Evolutionary conservation across 139 green algal species (phyloP).

Genomic region (Chlamydomonas incerta): DNA sequence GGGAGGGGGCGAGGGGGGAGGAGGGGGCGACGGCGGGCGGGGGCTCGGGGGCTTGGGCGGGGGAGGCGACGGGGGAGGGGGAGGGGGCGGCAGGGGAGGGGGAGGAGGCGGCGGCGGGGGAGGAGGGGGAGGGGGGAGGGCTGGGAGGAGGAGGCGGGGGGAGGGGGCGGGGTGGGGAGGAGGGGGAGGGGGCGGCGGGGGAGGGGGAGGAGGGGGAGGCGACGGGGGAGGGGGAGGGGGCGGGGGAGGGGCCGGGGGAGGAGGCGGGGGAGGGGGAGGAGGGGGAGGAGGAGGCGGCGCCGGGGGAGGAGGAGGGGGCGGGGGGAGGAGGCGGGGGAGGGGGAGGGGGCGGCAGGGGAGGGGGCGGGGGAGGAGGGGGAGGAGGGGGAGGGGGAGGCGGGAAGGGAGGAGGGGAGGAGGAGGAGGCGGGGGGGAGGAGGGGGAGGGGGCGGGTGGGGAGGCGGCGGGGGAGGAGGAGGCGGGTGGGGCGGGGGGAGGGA

Average conservation of each 20-base stretch:
- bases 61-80: background rate
- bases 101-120: background rate
- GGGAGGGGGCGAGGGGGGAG: background rate
- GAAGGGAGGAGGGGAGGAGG: background rate
- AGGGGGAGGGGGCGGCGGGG: background rate
- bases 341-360: background rate
- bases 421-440: background rate
- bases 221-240: background rate
- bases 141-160: background rate
- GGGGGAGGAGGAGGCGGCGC: background rate
- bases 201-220: background rate
- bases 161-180: background rate
- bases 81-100: background rate
- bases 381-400: conserved; percentile 5
- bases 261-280: background rate
- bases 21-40: background rate
- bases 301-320: background rate
- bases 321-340: background rate
- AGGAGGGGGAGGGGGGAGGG: background rate
- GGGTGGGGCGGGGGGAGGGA: background rate
- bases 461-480: background rate
- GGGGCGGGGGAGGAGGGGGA: background rate
- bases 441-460: background rate
- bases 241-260: background rate
- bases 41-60: background rate